Percentiles rank a stretch among this genome's conserved stretches.
These are phyloP conservation scores for Endocalyx cinctus DNA, from an alignment of 2,329 filamentous ascomycete species.

Conservation along the genomic window DNA sequence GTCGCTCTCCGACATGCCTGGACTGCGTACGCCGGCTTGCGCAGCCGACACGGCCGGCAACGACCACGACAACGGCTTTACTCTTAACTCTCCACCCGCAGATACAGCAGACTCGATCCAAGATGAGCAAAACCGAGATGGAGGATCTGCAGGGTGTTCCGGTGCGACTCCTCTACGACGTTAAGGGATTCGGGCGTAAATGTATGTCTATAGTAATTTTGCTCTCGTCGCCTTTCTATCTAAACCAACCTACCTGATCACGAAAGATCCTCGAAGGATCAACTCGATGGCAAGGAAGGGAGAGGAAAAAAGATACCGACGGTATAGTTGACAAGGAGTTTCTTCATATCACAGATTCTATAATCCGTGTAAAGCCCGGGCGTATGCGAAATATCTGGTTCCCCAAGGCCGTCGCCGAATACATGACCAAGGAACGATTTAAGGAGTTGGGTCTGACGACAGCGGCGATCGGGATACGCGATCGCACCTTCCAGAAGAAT, in stretches of 20 bases:
- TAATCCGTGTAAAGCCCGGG: slow-evolving; percentile 29
- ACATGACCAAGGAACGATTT: slow-evolving; percentile 29
- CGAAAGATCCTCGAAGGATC: no score
- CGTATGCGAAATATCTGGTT: slow-evolving; percentile 32
- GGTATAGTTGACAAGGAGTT: no score
- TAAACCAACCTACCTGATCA: not conserved
- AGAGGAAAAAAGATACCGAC: no score
- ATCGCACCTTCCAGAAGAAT: slow-evolving; percentile 25
- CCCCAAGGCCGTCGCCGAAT: slow-evolving; percentile 27
- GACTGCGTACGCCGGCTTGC: slow-evolving; percentile 27
- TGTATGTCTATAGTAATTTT: slow-evolving; percentile 15
- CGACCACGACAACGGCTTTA: no score
- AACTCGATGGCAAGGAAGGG: no score
- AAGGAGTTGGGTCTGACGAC: slow-evolving; percentile 25
- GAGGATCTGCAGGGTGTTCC: slow-evolving; percentile 36
- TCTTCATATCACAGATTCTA: slow-evolving; percentile 27
- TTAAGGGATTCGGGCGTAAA: slow-evolving; percentile 36
- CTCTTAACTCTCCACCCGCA: no score
- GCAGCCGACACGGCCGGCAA: no score
- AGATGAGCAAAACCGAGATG: slow-evolving; percentile 30
- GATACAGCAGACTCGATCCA: slow-evolving; percentile 31
- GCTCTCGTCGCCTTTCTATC: not conserved
- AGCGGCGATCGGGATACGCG: slow-evolving; percentile 27
- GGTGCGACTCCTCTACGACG: slow-evolving; percentile 38
- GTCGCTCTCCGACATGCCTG: slow-evolving; percentile 28